These are phyloP conservation scores for Citrus trifoliata DNA, from an alignment of 345 rosid species.

Conservation along the genomic window DNA sequence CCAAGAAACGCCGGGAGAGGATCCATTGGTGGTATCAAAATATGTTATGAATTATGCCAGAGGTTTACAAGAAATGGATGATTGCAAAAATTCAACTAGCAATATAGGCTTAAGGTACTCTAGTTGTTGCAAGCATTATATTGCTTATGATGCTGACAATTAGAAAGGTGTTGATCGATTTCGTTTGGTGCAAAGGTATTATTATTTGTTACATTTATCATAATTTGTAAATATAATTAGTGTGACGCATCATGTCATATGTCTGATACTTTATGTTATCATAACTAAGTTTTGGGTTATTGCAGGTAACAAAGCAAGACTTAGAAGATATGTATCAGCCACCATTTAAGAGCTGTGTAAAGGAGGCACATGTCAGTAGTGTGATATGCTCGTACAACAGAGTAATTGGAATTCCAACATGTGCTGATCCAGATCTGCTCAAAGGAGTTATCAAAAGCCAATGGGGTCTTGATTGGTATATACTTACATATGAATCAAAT, in stretches of 20 bases:
- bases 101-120: conserved; percentile 38
- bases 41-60: conserved; percentile 22
- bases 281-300: neutral
- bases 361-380: conserved; percentile 34
- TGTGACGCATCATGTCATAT: too few relatives aligned
- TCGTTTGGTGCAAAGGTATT: conserved; percentile 37
- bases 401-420: conserved; percentile 38
- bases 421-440: conserved; percentile 35
- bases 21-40: conserved; percentile 37
- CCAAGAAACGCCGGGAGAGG: conserved; percentile 44
- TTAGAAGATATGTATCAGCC: conserved; percentile 45
- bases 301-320: conserved; percentile 43
- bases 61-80: conserved; percentile 28
- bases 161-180: conserved; percentile 35
- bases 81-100: neutral
- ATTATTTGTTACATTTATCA: too few relatives aligned
- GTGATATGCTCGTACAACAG: conserved; percentile 46
- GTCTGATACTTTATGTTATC: too few relatives aligned
- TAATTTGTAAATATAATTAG: too few relatives aligned
- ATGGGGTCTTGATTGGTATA: conserved; percentile 44
- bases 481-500: neutral
- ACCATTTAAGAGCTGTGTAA: conserved; percentile 38
- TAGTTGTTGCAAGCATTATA: conserved; percentile 41
- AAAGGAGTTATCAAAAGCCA: conserved; percentile 29
- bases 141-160: conserved; percentile 43